Evolutionary conservation across 495 filamentous ascomycete genomes (phyloP).

Genomic region (Penicillium antarcticum): DNA sequence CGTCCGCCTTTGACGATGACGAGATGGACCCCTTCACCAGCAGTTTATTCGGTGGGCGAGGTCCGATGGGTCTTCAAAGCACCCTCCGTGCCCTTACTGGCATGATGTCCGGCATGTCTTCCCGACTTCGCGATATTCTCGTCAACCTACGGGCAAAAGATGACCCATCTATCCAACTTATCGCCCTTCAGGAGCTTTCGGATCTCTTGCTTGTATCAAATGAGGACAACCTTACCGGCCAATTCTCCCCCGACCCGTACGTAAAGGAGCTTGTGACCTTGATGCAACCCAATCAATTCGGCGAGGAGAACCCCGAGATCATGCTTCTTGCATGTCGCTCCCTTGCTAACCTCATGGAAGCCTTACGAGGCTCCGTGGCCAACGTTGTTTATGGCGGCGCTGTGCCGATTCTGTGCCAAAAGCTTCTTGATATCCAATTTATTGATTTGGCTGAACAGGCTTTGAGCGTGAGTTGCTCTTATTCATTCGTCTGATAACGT

Average conservation of each 20-base stretch:
- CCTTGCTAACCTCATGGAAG: conserved; percentile 97
- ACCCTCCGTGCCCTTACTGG: conserved; percentile 84
- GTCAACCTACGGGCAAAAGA: conserved; percentile 81
- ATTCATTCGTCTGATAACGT: not conserved
- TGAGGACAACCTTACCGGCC: conserved; percentile 92
- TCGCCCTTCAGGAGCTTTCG: conserved; percentile 90
- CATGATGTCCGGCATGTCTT: conserved; percentile 82
- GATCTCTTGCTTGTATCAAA: conserved; percentile 92
- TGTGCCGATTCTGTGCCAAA: conserved; percentile 89
- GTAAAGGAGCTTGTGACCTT: conserved; percentile 90
- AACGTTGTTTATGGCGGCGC: conserved; percentile 96
- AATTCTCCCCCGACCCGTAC: conserved; percentile 91
- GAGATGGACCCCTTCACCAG: conserved; percentile 78
- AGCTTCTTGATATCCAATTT: conserved; percentile 89
- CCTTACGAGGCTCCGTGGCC: conserved; percentile 83
- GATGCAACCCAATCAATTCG: conserved; percentile 86
- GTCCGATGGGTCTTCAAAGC: conserved; percentile 66
- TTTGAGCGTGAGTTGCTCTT: conserved; percentile 62
- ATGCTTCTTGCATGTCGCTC: conserved; percentile 97
- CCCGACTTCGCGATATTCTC: conserved; percentile 78
- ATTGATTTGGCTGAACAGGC: conserved; percentile 98
- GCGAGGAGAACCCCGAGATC: conserved; percentile 92
- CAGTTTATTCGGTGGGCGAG: conserved; percentile 65
- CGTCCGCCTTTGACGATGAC: conserved; percentile 56
- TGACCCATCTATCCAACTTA: conserved; percentile 82